Evolutionary conservation across 768 basidiomycete genomes (phyloP), one percentile per base, ranked within the genome.

Genomic region (Lactarius sp.): DNA sequence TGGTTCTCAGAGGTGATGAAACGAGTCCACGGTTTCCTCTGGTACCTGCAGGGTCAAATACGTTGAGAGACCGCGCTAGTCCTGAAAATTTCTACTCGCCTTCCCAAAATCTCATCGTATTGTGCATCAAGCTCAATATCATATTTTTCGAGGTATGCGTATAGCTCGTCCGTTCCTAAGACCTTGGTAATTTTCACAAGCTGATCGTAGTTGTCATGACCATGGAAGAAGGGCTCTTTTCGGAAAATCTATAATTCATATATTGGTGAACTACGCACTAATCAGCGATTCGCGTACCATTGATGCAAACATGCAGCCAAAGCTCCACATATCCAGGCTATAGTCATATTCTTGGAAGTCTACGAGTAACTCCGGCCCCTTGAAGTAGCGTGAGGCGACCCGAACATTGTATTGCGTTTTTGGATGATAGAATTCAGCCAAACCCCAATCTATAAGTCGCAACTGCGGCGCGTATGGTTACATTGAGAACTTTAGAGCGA

Each of bases 321-420:
- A 87, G 77, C 92, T 94, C 96, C 96, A 98, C 92, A 98, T 93
- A 74, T 98, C 95, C 70, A 98, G 77, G 75, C 90, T 92, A 74
- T 97, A 97, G 75, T 98, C 96, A 69, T 98, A 98, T 74, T 97
- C 94, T 74, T 97, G 96, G 79, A 97, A 98, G 75, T 98, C 95
- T 64, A 98, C 94, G 61, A 98, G 79, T 61, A 98, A 79, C 75
- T 98, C 96, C 6, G 95, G 96, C 1, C 95, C 96, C 74, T 98
- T 98, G 81, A 97, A 98, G 79, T 98, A 98, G 70, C 96, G 84
- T 41, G 92, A 94, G 4, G 96, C 96, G 47, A 98, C 96, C 44
- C 96, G 88, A 69, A 98, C 96, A 70, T 98, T 98, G 80, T 98
- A 98, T 73, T 95, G 94, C 14, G 94, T 95, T 73, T 89, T 93